Evolutionary conservation across 2,329 filamentous ascomycete species (phyloP).

Genomic region (Aureobasidium sp.): DNA sequence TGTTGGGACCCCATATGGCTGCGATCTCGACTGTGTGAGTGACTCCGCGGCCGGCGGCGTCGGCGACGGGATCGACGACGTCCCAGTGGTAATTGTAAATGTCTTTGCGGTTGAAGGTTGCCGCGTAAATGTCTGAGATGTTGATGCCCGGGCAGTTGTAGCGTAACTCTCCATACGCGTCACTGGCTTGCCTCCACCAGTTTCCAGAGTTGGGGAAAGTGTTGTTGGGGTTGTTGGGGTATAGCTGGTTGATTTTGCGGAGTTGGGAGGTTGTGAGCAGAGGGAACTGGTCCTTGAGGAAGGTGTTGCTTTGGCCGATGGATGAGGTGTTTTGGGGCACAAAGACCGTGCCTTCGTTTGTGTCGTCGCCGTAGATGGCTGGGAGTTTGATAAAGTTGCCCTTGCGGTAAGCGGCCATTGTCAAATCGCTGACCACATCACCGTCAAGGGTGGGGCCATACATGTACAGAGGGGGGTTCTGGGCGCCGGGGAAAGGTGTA

Average conservation of each 20-base stretch:
- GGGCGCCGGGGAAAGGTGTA: constrained; percentile 40
- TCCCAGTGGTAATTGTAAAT: constrained; percentile 50
- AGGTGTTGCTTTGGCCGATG: constrained; percentile 45
- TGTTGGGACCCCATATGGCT: constrained; percentile 60
- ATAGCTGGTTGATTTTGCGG: constrained; percentile 46
- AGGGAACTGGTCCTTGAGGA: constrained; percentile 54
- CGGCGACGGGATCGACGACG: constrained; percentile 52
- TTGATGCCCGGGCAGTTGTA: constrained; percentile 59
- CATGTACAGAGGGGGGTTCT: constrained; percentile 40
- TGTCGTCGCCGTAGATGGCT: constrained; percentile 50
- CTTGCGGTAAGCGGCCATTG: constrained; percentile 41
- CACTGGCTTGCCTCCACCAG: constrained; percentile 53
- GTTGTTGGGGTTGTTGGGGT: constrained; percentile 33
- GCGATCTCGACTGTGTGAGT: constrained; percentile 60
- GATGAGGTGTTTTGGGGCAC: constrained; percentile 45
- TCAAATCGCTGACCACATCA: constrained; percentile 46
- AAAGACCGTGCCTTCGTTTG: constrained; percentile 61
- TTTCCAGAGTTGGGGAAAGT: constrained; percentile 43
- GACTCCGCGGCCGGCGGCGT: constrained; percentile 53
- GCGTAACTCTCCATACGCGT: constrained; percentile 58
- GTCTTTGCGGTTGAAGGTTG: neutral
- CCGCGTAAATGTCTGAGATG: constrained; percentile 39
- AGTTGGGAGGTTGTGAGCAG: constrained; percentile 47
- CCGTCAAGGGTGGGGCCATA: constrained; percentile 48
- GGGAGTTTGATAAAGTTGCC: constrained; percentile 48